Conservation (phyloP, 345 rosid species). For the Garcia nutans region DNA sequence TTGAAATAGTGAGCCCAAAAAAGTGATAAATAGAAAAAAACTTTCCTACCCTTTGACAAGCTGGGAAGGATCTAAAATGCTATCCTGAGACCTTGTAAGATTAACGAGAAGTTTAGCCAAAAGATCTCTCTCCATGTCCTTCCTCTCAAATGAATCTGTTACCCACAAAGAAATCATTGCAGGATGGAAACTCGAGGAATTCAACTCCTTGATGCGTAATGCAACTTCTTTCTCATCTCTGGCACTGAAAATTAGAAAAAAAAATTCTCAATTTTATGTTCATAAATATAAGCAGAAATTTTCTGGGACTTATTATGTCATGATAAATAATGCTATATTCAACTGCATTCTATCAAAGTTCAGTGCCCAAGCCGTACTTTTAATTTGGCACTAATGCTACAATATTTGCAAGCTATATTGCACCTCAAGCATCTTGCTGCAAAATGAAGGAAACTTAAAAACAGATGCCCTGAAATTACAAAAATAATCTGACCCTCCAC, state of each 20-base stretch:
- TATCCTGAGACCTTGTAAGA: constrained; percentile 54
- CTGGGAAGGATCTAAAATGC: constrained; percentile 44
- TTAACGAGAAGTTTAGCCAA: constrained; percentile 75
- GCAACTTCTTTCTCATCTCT: constrained; percentile 86
- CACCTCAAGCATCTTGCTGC: no score
- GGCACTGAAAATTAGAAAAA: constrained; percentile 50
- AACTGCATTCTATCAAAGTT: no score
- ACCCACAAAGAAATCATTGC: constrained; percentile 91
- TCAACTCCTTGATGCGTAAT: constrained; percentile 78
- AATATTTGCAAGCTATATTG: no score
- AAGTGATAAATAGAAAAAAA: background rate
- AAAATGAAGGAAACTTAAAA: no score
- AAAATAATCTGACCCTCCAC: no score
- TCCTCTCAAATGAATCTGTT: constrained; percentile 90
- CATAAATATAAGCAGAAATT: background rate
- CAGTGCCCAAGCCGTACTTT: no score
- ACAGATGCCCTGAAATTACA: no score
- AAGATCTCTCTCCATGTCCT: constrained; percentile 80
- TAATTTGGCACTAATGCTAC: no score
- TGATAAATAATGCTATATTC: background rate
- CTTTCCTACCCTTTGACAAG: constrained; percentile 72
- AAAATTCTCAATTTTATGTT: background rate
- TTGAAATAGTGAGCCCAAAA: background rate
- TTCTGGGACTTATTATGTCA: no score
- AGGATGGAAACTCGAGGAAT: constrained; percentile 74